These are phyloP conservation scores for Microbotryum intermedium DNA, from an alignment of 1,284 basidiomycete species.

Conservation along the genomic window DNA sequence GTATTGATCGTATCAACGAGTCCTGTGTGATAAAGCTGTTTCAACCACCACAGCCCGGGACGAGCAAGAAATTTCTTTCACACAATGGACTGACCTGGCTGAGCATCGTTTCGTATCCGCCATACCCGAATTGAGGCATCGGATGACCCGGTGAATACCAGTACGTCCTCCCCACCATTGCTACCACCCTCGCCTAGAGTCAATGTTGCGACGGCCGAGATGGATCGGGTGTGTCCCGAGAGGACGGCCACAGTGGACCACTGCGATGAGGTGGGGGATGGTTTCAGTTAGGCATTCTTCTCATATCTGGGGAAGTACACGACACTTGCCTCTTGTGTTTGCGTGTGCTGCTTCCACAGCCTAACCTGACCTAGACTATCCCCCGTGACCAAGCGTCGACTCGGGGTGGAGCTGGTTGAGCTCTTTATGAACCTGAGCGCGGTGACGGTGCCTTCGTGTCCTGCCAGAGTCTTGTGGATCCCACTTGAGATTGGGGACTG, in stretches of 20 bases:
- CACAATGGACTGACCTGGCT: slow-evolving; percentile 1
- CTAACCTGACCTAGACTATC: slow-evolving; percentile 57
- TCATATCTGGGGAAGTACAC: slow-evolving; percentile 50
- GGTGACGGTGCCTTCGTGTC: slow-evolving; percentile 66
- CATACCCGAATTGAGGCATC: slow-evolving; percentile 68
- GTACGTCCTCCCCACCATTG: slow-evolving; percentile 34
- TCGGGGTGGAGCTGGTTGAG: slow-evolving; percentile 8
- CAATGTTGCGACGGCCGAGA: slow-evolving; percentile 19
- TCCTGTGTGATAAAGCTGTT: slow-evolving; percentile 15
- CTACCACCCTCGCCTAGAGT: not conserved
- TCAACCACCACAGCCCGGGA: not conserved
- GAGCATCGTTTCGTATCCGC: slow-evolving; percentile 38
- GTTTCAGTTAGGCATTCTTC: slow-evolving; percentile 54
- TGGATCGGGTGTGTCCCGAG: slow-evolving; percentile 9
- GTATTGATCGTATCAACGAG: slow-evolving; percentile 56
- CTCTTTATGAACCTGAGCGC: slow-evolving; percentile 55
- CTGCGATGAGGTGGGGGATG: slow-evolving; percentile 52
- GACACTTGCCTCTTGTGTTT: slow-evolving; percentile 16
- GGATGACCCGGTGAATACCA: slow-evolving; percentile 65
- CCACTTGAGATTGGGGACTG: slow-evolving; percentile 51
- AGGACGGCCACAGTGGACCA: slow-evolving; percentile 12
- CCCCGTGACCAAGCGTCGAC: slow-evolving; percentile 50
- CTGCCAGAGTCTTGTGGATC: slow-evolving; percentile 59
- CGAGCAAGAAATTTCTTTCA: not conserved
- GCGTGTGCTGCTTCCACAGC: slow-evolving; percentile 37